These are phyloP conservation scores for Gynostemma pentaphyllum DNA, from an alignment of 306 rosid species.

Conservation along the genomic window DNA sequence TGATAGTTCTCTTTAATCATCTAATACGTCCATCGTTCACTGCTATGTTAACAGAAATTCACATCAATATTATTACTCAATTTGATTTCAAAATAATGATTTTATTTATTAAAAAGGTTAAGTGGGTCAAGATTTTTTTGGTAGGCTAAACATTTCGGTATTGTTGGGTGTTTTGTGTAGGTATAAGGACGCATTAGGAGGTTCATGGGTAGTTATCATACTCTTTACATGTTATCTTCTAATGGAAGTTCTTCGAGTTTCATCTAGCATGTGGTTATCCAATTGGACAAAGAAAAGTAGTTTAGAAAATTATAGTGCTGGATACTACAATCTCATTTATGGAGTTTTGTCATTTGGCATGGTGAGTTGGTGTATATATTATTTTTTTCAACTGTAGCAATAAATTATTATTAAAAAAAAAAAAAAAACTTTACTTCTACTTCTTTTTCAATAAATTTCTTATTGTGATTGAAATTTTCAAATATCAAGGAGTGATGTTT, in stretches of 20 bases:
- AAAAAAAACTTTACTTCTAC: not conserved
- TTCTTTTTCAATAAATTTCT: not conserved
- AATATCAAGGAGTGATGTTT: not conserved
- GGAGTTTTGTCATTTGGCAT: constrained; percentile 65
- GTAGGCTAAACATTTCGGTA: too few relatives aligned
- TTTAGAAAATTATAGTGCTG: constrained; percentile 32
- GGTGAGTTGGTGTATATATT: constrained; percentile 27
- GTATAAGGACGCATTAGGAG: constrained; percentile 77
- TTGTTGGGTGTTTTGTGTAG: constrained; percentile 26
- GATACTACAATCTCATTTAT: constrained; percentile 55
- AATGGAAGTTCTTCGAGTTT: constrained; percentile 69
- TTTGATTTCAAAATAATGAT: not conserved
- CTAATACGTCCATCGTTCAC: too few relatives aligned
- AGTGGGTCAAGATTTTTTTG: too few relatives aligned
- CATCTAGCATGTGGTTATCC: constrained; percentile 75
- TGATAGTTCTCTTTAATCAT: too few relatives aligned
- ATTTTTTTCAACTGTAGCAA: too few relatives aligned
- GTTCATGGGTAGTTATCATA: constrained; percentile 56
- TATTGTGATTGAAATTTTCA: not conserved
- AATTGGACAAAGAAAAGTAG: constrained; percentile 64
- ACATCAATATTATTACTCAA: not conserved
- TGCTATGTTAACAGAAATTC: not conserved
- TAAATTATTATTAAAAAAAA: too few relatives aligned
- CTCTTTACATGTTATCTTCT: constrained; percentile 46
- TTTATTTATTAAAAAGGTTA: too few relatives aligned